Conservation (phyloP, 805 yeast genomes). For the Saccharomyces paradoxus region DNA sequence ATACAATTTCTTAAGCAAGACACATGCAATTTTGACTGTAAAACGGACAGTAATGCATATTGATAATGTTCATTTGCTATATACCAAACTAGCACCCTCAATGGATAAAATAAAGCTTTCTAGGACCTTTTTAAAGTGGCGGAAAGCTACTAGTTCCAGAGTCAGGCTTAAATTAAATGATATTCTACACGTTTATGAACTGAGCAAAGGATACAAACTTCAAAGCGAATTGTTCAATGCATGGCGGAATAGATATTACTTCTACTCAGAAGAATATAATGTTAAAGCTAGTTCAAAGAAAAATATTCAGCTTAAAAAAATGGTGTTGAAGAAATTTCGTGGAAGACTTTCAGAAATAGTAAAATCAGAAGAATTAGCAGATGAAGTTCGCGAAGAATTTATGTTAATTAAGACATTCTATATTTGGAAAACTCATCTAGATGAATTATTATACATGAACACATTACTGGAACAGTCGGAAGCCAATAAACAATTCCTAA, state of each 20-base stretch:
- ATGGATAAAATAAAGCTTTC: background rate
- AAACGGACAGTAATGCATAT: background rate
- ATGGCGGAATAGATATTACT: background rate
- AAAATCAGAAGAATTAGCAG: conserved; percentile 6
- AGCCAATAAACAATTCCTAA: conserved; percentile 18
- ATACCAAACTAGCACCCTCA: background rate
- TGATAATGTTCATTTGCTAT: background rate
- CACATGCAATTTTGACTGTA: background rate
- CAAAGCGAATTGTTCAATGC: background rate
- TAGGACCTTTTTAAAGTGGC: background rate
- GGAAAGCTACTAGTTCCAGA: background rate
- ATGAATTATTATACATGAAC: conserved; percentile 12
- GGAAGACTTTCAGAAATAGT: background rate
- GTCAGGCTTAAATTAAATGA: background rate
- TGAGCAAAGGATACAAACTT: background rate
- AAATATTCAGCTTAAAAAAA: background rate
- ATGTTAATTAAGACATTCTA: conserved; percentile 19
- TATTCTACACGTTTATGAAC: background rate
- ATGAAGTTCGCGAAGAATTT: conserved; percentile 19
- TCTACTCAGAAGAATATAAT: background rate
- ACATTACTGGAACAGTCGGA: conserved; percentile 10
- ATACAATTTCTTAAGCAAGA: background rate
- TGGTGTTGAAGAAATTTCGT: background rate
- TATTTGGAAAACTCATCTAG: conserved; percentile 14
- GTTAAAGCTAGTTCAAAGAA: background rate